Base-by-base conservation (phyloP, 1,284 basidiomycete genomes). In the Irpex sp. region DNA sequence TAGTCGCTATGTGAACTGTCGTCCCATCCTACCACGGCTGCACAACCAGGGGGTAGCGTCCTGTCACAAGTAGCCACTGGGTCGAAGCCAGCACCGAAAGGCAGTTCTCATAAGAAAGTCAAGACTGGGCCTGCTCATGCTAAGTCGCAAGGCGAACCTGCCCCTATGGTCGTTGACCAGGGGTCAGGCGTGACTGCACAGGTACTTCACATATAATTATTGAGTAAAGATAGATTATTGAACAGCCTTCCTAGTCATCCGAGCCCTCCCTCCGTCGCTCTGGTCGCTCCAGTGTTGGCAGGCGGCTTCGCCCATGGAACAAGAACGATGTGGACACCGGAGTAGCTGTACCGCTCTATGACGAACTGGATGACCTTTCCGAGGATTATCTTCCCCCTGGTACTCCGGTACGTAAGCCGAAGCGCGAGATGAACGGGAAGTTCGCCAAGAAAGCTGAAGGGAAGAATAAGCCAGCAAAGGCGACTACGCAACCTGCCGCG, bases 401-500 rank as follows among this genome's bases (percentile, higher is more conserved):
- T 26, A 37, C 49, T 21, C 33, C 36, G 9, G 31, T 58, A 17
- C 60, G 63, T 47, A 62, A 36, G 33, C 57, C 58, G 33, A 65
- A 62, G 43, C 50, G 64, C 4, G 64, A 65, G 19, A 13, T 49
- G 8, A 60, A 62, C 37, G 64, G 64, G 19, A 65, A 65, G 56
- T 65, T 65, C 55, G 33, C 47, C 15, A 49, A 33, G 39, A 65
- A 62, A 21, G 2, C 31, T 26, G 60, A 57, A n/a, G 39, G 21
- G 55, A 61, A 36, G n/a, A 11, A 35, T 17, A 54, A 50, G 19
- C 43, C 59, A 8, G 7, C 31, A 19, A 57, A 60, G 54, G 39
- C 49, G 8, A 33, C 43, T 17, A 31, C 37, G 13, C 36, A 55
- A 50, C 49, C 15, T 50, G 17, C 5, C 17, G 49, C 19, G 7